Base-by-base conservation (phyloP, 1,284 basidiomycete genomes). In the Puccinia coronata region DNA sequence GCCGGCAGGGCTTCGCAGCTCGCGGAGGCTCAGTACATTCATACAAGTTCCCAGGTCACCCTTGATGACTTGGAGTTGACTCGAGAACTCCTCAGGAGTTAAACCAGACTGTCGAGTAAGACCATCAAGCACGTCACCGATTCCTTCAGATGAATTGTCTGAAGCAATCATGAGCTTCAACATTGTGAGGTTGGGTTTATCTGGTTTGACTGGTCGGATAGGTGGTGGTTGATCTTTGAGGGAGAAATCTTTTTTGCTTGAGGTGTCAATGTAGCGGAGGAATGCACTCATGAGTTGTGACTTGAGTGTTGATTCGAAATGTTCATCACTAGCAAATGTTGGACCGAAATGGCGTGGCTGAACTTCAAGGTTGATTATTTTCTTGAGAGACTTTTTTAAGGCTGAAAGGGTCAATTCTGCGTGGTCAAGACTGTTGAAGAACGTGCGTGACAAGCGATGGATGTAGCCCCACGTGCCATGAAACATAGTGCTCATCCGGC, bases 381-480 rank as follows among this genome's bases (percentile, higher is more conserved):
- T 43, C 31, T 41, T 65, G 65, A 43, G 65, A 23, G 34, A n/a
- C 14, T n/a, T 2, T 36, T 59, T 49, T 23, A 59, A 51, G 12
- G 41, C 34, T 0, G 57, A 39, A n/a, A 77, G 49, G n/a, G 39
- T 49, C 0, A 77, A 20, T 14, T 67, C 47, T 47, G 34, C n/a
- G 0, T 61, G 59, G 25, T 65, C 28, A 2, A 49, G 36, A 63
- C 49, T 36, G 11, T 43, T 28, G 25, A 77, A 25, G 34, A 43
- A 36, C 8, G 0, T 59, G 5, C 18, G n/a, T 3, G 73, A 20
- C 28, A 75, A 31, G 53, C 55, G 28, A 39, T 59, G 73, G 28
- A 75, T 57, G 34, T 65, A 51, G 9, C 75, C 59, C 55, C 41
- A 77, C 14, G 75, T 77, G 3, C 59, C 59, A 34, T 77, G 75